A percentile compares a stretch with the other conserved stretches of the same genome.
phyloP scores from a whole-genome alignment of 139 green algal species.

The Gonium pectorale region DNA sequence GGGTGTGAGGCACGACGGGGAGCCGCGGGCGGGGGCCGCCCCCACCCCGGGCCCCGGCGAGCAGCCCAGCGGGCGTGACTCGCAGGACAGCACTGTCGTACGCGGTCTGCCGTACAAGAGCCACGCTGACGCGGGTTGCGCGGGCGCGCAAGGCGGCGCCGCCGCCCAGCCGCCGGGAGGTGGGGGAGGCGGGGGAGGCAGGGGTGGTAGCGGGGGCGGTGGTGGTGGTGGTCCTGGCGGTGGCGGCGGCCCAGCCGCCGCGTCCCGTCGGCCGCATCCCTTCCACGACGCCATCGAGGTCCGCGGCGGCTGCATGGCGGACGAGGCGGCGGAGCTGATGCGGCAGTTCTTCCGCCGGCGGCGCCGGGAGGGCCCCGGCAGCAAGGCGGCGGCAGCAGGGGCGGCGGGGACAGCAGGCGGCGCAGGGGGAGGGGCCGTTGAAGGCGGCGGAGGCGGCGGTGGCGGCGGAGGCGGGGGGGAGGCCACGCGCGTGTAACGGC shows the following conservation, averaged over 20 bases:
- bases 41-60: no score
- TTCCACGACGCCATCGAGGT: slow-evolving; percentile 78
- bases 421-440: neutral
- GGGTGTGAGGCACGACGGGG: no score
- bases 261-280: slow-evolving; percentile 71
- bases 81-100: no score
- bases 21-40: no score
- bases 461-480: neutral
- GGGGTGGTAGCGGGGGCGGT: neutral
- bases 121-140: no score
- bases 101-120: no score
- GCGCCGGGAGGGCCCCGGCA: slow-evolving; percentile 23
- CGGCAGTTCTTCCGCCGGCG: slow-evolving; percentile 76
- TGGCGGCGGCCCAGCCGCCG: neutral
- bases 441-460: no score
- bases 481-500: no score
- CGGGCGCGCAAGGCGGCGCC: no score
- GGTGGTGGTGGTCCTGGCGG: neutral
- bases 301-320: slow-evolving; percentile 65
- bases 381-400: neutral
- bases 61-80: no score
- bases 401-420: neutral
- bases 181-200: neutral
- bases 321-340: slow-evolving; percentile 75
- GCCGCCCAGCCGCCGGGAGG: neutral